Evolutionary conservation across 495 filamentous ascomycete genomes (phyloP), one percentile per base, ranked within the genome.

Genomic region (Aspergillus carlsbadensis): DNA sequence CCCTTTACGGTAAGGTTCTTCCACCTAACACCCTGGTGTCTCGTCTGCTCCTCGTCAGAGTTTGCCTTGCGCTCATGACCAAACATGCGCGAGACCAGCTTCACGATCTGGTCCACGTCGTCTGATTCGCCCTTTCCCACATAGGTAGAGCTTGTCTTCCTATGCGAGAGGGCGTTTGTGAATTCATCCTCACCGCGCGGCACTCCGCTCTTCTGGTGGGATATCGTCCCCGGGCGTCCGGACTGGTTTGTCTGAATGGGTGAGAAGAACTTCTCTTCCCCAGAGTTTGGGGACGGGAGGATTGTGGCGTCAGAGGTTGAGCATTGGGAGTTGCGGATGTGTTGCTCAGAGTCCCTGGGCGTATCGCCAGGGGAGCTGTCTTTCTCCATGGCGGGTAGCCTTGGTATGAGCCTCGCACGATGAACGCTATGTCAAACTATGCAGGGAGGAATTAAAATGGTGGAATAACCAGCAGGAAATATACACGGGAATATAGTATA

Each of bases 1-100:
- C 87, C 87, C 60, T 84, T 84, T 22, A 90, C 86, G 0, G 81
- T 87, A 11, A 87, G 64, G 48, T 81, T 73, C 54, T 73, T 83
- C 81, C 82, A 87, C 13, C 81, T 77, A 31, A 86, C 76, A 24
- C 84, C 84, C 4, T 80, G 68, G 60, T 81, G 76, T 33, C 81
- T 70, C 2, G 75, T 75, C 55, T 87, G 82, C 65, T 88, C 86
- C 63, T 89, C 87, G 52, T 88, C 80, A 0, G 84, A 87, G 7
- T 81, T 68, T 15, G 76, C 79, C 56, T 86, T 81, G 29, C 87
- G 72, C 39, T 81, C 76, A 40, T 70, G 71, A 26, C 78, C 87
- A 63, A 85, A 91, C 79, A 87, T 87, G 1, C 81, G 77, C 17
- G 84, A 86, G 59, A 88, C 80, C 13, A 87, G 56, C 26, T 63